phyloP scores from a whole-genome alignment of 805 yeast genomes.

The Schwanniomyces sp. region DNA sequence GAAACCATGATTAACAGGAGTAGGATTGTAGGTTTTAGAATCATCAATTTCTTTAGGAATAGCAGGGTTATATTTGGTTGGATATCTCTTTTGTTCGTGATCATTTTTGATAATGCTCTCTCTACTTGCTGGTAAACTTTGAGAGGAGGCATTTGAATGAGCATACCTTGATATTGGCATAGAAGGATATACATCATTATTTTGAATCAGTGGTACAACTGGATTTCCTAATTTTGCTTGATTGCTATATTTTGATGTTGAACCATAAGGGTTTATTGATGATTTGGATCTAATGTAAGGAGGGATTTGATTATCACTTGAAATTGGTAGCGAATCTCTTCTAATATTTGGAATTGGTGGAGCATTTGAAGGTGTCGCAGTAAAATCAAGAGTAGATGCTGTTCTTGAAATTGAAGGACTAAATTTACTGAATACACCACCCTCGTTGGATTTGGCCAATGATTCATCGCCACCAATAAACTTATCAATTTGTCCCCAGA shows the following conservation, averaged over 20 bases:
- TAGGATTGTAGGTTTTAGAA: background rate
- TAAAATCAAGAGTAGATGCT: conserved; percentile 38
- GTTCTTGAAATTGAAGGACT: conserved; percentile 68
- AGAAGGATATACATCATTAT: background rate
- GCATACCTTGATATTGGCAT: conserved; percentile 12
- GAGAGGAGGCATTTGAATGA: conserved; percentile 21
- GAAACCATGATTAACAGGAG: conserved; percentile 9
- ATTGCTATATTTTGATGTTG: conserved; percentile 1
- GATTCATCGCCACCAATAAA: conserved; percentile 82
- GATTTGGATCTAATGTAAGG: conserved; percentile 1
- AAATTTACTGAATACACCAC: conserved; percentile 68
- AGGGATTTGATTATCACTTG: conserved; percentile 2
- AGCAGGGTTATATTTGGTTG: conserved; percentile 1
- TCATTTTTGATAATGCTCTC: background rate
- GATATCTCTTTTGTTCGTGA: background rate
- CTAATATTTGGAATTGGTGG: conserved; percentile 4
- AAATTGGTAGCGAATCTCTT: background rate
- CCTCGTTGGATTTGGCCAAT: conserved; percentile 34
- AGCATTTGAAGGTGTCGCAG: conserved; percentile 12
- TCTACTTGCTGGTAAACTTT: conserved; percentile 8
- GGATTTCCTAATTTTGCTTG: background rate
- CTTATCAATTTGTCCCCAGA: conserved; percentile 88
- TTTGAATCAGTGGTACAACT: background rate
- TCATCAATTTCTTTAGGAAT: background rate
- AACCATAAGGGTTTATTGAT: background rate